Percentiles rank a stretch among this genome's conserved stretches.
phyloP scores from a whole-genome alignment of 106 monocot genomes.

The Apostasia ramifera region DNA sequence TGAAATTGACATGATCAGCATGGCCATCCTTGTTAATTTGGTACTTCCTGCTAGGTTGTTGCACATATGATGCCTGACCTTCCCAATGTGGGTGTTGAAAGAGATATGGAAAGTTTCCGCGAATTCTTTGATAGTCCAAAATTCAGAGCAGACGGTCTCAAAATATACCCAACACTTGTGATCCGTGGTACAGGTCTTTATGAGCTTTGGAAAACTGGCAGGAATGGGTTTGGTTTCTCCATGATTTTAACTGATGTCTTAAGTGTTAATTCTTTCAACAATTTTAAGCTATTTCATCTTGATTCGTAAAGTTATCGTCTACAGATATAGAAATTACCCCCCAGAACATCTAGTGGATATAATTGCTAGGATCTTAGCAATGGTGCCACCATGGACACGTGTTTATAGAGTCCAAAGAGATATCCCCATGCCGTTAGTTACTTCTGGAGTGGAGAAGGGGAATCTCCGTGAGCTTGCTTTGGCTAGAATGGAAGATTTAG shows the following conservation, averaged over 20 bases:
- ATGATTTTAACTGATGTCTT: no score
- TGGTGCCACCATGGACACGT: constrained; percentile 99
- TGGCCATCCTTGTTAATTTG: no score
- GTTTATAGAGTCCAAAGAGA: constrained; percentile 98
- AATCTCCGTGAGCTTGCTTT: constrained; percentile 98
- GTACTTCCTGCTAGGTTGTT: constrained; percentile 53
- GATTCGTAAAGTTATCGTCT: background rate
- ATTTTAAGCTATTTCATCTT: no score
- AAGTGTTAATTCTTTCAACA: no score
- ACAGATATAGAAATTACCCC: constrained; percentile 90
- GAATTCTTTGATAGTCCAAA: constrained; percentile 96
- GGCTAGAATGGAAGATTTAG: constrained; percentile 98
- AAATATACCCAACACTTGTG: constrained; percentile 98
- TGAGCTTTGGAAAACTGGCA: constrained; percentile 99
- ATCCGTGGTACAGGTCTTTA: constrained; percentile 99
- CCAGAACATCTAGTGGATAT: constrained; percentile 98
- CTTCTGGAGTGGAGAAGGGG: constrained; percentile 98
- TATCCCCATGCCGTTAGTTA: constrained; percentile 99
- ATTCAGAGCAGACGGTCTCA: constrained; percentile 96
- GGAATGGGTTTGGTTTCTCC: constrained; percentile 20
- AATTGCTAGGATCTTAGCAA: constrained; percentile 85
- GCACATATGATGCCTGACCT: constrained; percentile 99
- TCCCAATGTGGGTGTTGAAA: constrained; percentile 98
- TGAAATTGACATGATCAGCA: no score
- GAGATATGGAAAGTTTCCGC: constrained; percentile 93